phyloP scores from a whole-genome alignment of 1,284 basidiomycete genomes.

The Clitocybe nebularis region DNA sequence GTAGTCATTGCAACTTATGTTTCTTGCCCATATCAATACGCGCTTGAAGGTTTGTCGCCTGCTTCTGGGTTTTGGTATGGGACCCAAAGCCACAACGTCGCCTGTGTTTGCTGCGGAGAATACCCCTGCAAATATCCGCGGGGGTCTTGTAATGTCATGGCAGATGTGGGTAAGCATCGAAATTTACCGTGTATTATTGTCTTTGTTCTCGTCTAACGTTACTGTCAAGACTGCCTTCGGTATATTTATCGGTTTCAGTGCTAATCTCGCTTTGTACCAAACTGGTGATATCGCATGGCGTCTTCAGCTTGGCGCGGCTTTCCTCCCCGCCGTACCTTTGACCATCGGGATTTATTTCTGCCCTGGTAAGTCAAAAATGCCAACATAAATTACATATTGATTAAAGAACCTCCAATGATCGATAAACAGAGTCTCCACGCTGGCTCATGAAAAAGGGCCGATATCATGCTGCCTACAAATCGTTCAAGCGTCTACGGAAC shows the following conservation, averaged over 20 bases:
- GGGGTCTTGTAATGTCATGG: slow-evolving; percentile 70
- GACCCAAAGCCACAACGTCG: slow-evolving; percentile 59
- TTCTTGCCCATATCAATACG: background rate
- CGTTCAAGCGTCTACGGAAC: slow-evolving; percentile 60
- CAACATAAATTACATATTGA: background rate
- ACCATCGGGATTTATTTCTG: slow-evolving; percentile 50
- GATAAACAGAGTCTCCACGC: slow-evolving; percentile 60
- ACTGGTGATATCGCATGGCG: slow-evolving; percentile 52
- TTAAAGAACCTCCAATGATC: background rate
- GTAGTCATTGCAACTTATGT: slow-evolving; percentile 13
- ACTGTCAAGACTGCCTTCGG: slow-evolving; percentile 47
- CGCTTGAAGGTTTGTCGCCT: slow-evolving; percentile 44
- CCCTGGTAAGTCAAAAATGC: slow-evolving; percentile 29
- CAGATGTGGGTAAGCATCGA: slow-evolving; percentile 47
- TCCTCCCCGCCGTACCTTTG: slow-evolving; percentile 50
- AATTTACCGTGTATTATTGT: background rate
- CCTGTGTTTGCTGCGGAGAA: slow-evolving; percentile 61
- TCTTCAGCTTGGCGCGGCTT: slow-evolving; percentile 51
- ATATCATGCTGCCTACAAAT: slow-evolving; percentile 53
- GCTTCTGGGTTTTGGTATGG: slow-evolving; percentile 66
- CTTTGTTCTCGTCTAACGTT: background rate
- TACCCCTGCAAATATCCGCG: slow-evolving; percentile 60
- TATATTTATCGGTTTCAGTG: slow-evolving; percentile 50
- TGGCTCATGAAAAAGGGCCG: slow-evolving; percentile 70
- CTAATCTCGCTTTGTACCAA: slow-evolving; percentile 45